Evolutionary conservation across 306 rosid genomes (phyloP), one percentile per base, ranked within the genome.

Genomic region (Prunus salicina): DNA sequence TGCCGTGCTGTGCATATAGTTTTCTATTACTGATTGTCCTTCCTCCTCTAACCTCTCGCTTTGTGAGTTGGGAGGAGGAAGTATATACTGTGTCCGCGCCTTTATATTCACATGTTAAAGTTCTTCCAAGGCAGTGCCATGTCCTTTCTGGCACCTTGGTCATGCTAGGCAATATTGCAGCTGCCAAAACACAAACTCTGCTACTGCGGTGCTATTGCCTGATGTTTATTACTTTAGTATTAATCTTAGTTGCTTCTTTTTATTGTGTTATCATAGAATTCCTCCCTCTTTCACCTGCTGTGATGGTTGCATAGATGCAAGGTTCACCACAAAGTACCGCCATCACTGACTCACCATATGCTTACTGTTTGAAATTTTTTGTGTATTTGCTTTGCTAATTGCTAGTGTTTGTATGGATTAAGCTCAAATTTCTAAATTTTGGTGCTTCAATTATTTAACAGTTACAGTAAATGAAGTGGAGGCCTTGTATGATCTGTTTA

Each of bases 391-490:
- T 57, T 57, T 57, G 55, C 55, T 45, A 13, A n/a, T 68, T 18
- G 38, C 4, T 8, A 8, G 13, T 27, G 18, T 43, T n/a, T 41
- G 16, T 20, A 13, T 25, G 28, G 12, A n/a, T 11, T 24, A 7
- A 13, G 43, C 19, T 56, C 53, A 34, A 19, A 30, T 32, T 70
- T 38, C 30, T 63, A 62, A 32, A 18, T 55, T 62, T 22, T 66
- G 41, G 67, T 64, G 50, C 46, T 50, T 52, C 63, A 67, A 65
- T 69, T 61, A 68, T 76, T 77, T 78, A 65, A 63, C 89, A 89
- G 97, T 93, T 84, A 85, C 91, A 32, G 83, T 87, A 49, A 92
- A 90, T 82, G 97, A 93, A 81, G 88, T 93, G 64, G 96, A 90
- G 81, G 93, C 96, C 69, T 77, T 93, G 85, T 62, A 76, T 69